Base-by-base conservation (phyloP, 768 basidiomycete species). In the Hebeloma cylindrosporum region DNA sequence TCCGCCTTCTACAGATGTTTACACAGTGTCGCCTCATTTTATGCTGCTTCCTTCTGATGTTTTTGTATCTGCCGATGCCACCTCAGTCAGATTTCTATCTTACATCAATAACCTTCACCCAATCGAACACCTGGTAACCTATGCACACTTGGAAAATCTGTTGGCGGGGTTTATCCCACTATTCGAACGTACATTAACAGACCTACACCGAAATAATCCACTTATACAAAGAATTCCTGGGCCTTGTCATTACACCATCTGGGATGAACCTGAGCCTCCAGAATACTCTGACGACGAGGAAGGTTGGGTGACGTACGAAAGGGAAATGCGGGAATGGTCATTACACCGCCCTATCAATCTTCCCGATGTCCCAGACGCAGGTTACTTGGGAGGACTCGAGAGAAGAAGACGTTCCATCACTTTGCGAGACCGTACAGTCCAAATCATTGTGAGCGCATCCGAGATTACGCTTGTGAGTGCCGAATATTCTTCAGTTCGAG, bases 71-170 rank as follows among this genome's bases (percentile, higher is more conserved):
- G 32, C 57, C 5, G 40, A 61, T 8, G 62, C 64, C 10, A 40
- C 41, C 3, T 57, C 59, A 2, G 58, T 59, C 13, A 59, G 58
- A 45, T 69, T 75, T 40, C 48, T 62, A 7, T 74, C 75, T 2
- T 80, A 80, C 58, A 78, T 81, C 64, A 79, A 79, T 57, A 76
- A 78, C 45, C 58, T 81, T 16, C 59, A 77, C 46, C 73, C 70
- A 5, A 50, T 54, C 3, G 31, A 41, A 10, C 51, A 68, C 42
- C 32, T 29, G 11, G 20, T 48, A 13, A 56, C 70, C 9, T 73
- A 74, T 51, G 13, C 31, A 18, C 58, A 56, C 11, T 54, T 77
- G 6, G 60, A 65, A 44, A 43, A 43, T 13, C 52, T 71, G 20
- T 58, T 80, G 5, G 51, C 60, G 1, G 46, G 49, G 1, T 66